phyloP scores from a whole-genome alignment of 73 alveolate genomes.

The Tetrahymena malaccensis region DNA sequence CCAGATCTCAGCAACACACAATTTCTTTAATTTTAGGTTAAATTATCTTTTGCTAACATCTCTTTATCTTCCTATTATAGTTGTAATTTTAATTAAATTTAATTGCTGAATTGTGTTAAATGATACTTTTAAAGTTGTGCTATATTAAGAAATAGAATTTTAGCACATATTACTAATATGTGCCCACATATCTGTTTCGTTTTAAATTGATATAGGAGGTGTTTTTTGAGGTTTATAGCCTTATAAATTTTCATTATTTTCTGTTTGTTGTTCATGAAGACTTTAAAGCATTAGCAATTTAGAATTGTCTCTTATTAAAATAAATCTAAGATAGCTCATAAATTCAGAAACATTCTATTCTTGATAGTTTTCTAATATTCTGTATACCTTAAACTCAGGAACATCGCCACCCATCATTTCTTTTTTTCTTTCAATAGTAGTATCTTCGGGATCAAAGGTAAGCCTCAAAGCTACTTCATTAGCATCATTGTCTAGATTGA shows the following conservation, averaged over 20 bases:
- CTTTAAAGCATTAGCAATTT: slow-evolving; percentile 12
- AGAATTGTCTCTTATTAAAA: slow-evolving; percentile 40
- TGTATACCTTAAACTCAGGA: slow-evolving; percentile 45
- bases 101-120: neutral
- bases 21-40: slow-evolving; percentile 61
- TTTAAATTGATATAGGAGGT: slow-evolving; percentile 45
- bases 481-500: slow-evolving; percentile 82
- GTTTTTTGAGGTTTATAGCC: slow-evolving; percentile 42
- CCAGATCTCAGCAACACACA: slow-evolving; percentile 61
- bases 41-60: slow-evolving; percentile 27
- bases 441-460: slow-evolving; percentile 56
- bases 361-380: slow-evolving; percentile 45
- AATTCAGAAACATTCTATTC: slow-evolving; percentile 58
- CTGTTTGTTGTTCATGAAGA: neutral
- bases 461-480: slow-evolving; percentile 77
- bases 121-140: slow-evolving; percentile 39
- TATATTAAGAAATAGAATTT: slow-evolving; percentile 46
- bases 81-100: neutral
- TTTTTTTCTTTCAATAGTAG: slow-evolving; percentile 52
- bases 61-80: slow-evolving; percentile 35
- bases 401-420: slow-evolving; percentile 45
- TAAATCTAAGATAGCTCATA: slow-evolving; percentile 54
- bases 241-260: neutral
- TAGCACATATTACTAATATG: slow-evolving; percentile 36
- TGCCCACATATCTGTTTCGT: slow-evolving; percentile 59